Evolutionary conservation across 805 yeast species (phyloP), one percentile per base, ranked within the genome.

Genomic region (Cyberlindnera xylosilytica): DNA sequence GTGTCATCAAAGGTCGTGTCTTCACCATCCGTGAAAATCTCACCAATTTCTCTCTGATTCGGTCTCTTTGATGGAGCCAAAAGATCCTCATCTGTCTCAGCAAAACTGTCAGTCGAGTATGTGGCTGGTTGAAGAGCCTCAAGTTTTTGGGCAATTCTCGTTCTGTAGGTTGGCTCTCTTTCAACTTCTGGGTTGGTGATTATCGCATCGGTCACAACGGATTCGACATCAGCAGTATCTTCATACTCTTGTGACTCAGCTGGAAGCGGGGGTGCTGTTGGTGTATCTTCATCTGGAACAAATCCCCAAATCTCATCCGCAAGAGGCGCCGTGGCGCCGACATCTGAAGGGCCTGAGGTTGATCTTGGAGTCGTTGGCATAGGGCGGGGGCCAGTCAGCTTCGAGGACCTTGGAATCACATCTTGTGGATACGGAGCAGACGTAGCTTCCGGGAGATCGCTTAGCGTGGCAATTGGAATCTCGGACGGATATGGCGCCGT

Each of bases 331-430:
- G n/a, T 5, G 12, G 6, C n/a, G n/a, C 12, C n/a, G 13, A 32
- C 32, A n/a, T 40, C 50, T 7, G 44, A 33, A 6, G 42, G 41
- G 1, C 34, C 35, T 2, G 43, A 34, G 7, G 46, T 37, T 1
- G 51, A 47, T 34, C 45, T 42, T 16, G 44, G 31, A 5, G 51
- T 23, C 13, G 40, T 6, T 5, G 62, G 60, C 56, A 53, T 54
- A 16, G 62, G 62, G 34, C 62, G 54, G 10, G 62, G 60, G 0
- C 61, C 61, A 8, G 46, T 41, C 6, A 56, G 52, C 24, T 43
- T 54, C 3, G 50, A 36, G 5, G 39, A 38, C 11, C 45, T 23
- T n/a, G 45, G 41, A 2, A 41, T 28, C 6, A 37, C 17, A 18
- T 42, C 52, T 15, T 31, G 43, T 28, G 58, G 56, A 38, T 56